These are phyloP conservation scores for Hypoxylon rubiginosum DNA, from an alignment of 2,329 filamentous ascomycete genomes.

Conservation along the genomic window DNA sequence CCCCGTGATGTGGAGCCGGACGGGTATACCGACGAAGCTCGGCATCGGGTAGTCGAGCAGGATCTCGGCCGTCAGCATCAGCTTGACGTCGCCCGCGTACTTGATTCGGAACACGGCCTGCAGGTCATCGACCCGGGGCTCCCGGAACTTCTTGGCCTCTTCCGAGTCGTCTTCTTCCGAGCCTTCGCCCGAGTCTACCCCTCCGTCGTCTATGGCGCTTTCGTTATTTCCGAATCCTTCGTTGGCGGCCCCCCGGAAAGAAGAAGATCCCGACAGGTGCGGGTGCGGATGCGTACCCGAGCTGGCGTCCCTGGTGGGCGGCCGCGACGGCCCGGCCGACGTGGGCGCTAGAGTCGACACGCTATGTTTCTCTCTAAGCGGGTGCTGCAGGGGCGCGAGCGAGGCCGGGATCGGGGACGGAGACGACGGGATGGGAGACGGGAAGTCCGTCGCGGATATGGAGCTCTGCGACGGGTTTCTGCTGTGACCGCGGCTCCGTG, in stretches of 20 bases:
- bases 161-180: conserved; percentile 48
- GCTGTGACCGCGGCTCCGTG: conserved; percentile 51
- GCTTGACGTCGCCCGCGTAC: conserved; percentile 87
- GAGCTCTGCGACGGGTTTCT: conserved; percentile 63
- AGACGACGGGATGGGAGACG: conserved; percentile 20
- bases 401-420: conserved; percentile 32
- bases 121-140: conserved; percentile 85
- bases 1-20: conserved; percentile 95
- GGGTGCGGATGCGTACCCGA: conserved; percentile 45
- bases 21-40: conserved; percentile 94
- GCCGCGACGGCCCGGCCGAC: conserved; percentile 65
- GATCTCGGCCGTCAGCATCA: conserved; percentile 94
- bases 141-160: conserved; percentile 68
- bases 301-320: conserved; percentile 67
- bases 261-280: conserved; percentile 24
- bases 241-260: conserved; percentile 42
- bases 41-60: conserved; percentile 98
- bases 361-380: conserved; percentile 70
- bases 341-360: conserved; percentile 73
- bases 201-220: neutral
- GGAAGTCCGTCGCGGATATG: conserved; percentile 60
- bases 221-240: conserved; percentile 7
- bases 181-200: no score
- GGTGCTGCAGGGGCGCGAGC: conserved; percentile 57
- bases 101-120: conserved; percentile 93